Evolutionary conservation across 345 rosid species (phyloP), one percentile per base, ranked within the genome.

Genomic region (Kernera saxatilis): DNA sequence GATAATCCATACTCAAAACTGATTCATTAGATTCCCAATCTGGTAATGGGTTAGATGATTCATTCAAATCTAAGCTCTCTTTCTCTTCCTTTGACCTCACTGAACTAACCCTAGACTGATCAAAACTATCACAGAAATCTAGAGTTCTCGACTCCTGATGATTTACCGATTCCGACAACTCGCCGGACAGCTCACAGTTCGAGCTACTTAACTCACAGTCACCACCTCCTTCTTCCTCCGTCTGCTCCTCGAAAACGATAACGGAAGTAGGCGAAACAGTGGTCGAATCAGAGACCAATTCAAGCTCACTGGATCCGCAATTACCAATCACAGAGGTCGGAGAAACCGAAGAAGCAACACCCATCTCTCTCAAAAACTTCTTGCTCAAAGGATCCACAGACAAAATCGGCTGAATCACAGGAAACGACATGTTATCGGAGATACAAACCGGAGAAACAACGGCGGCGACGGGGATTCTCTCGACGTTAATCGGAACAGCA

Each of bases 21-120:
- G 98, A 92, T 51, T 85, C 97, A 64, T 67, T 95, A 1, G 97
- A 90, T 40, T 65, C 93, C 98, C 98, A 92, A 68, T 87, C 92
- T 5, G 71, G 78, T 30, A 46, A 62, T 27, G 79, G 82, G 64
- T 79, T 89, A 37, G 72, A 74, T 6, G 78, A 74, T 43, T 85
- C 87, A 63, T 82, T 80, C 64, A 77, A 78, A 69, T 86, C 85
- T 17, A 76, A 63, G 54, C 80, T 81, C 76, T 72, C 85, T 59
- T 73, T 81, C 56, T 58, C 74, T 72, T 64, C 79, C 77, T 87
- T 77, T 44, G 79, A 67, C 35, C 76, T 59, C 14, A 67, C 80
- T 6, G 92, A 86, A 58, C 84, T 77, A 55, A 64, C 86, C 69
- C 85, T 69, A 10, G 89, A 88, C 44, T 82, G 84, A 65, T 80